Evolutionary conservation across 176 grass and related monocot genomes (phyloP), one percentile per base, ranked within the genome.

Genomic region (Cenchrus fungigraminus): DNA sequence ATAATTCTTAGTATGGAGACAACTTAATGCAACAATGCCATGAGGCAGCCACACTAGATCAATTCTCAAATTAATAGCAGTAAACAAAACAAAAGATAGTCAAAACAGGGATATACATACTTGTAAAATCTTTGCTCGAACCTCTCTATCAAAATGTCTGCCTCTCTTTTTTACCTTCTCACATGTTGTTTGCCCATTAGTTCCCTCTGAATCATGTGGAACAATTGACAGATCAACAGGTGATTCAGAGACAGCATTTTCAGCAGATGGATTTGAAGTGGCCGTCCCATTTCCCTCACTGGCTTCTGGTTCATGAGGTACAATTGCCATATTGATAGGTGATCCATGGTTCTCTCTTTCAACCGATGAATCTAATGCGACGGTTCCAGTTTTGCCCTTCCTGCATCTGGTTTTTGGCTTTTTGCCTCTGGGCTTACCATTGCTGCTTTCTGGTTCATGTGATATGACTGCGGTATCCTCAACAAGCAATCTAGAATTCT

Each of bases 61-160:
- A 58, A 59, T 61, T 60, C 43, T 61, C 8, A 12, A 72, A 40
- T 12, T 12, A 79, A 78, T 42, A 83, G 58, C 60, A 83, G 78
- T 66, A 60, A 60, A 46, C 37, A 83, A 74, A 87, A 64, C 59
- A 83, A 46, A 60, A 69, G 20, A 32, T 15, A 29, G 56, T 45
- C 12, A 54, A 60, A 70, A 74, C 61, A 68, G 53, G 4, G 11
- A 53, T 53, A 75, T 29, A 28, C 81, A 54, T 89, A 95, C 96
- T 59, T 95, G 88, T 80, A 98, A 83, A 88, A 95, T 87, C 65
- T 91, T 75, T 13, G 89, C 93, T 85, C 96, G 96, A 79, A 68
- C 89, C 64, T 95, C 96, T 80, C 96, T 83, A 86, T 98, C 96
- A 92, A 98, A 98, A 74, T 80, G 87, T 8, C 93, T 91, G 59